phyloP scores from a whole-genome alignment of 768 basidiomycete species.

The Kwoniella bestiolae region DNA sequence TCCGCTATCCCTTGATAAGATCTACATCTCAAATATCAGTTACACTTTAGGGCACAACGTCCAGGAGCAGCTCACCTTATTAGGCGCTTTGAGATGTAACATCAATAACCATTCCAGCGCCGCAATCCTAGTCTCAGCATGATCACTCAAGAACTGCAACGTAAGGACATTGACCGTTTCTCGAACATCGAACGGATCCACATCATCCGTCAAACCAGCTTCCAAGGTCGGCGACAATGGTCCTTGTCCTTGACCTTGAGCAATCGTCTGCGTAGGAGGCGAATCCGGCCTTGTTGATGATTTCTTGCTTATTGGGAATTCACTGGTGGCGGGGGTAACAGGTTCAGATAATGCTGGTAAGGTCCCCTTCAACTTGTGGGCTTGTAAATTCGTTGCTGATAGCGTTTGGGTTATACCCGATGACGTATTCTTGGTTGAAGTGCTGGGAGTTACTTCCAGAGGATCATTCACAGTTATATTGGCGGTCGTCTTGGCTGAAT shows the following conservation, averaged over 20 bases:
- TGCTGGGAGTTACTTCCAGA: conserved; percentile 60
- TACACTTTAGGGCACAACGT: conserved; percentile 12
- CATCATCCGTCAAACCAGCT: conserved; percentile 55
- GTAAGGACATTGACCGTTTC: conserved; percentile 90
- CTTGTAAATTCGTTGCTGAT: conserved; percentile 38
- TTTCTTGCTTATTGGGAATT: conserved; percentile 43
- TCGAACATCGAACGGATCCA: conserved; percentile 86
- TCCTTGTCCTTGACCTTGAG: conserved; percentile 38
- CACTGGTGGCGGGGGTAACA: conserved; percentile 48
- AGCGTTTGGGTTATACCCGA: conserved; percentile 18
- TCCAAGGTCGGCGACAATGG: conserved; percentile 38
- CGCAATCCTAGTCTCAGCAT: conserved; percentile 92
- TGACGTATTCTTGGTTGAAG: conserved; percentile 45
- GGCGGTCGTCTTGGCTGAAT: conserved; percentile 15
- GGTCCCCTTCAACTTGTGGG: conserved; percentile 15
- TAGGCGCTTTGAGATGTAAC: conserved; percentile 96
- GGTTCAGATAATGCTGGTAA: conserved; percentile 32
- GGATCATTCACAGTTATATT: conserved; percentile 43
- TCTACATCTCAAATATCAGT: conserved; percentile 62
- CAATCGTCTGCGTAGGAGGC: conserved; percentile 29
- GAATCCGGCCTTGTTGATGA: conserved; percentile 67
- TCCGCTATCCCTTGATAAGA: conserved; percentile 92
- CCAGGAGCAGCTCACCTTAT: conserved; percentile 66
- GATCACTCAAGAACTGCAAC: conserved; percentile 91
- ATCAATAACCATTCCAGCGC: conserved; percentile 97